phyloP scores from a whole-genome alignment of 306 rosid species.

The Begonia loranthoides region DNA sequence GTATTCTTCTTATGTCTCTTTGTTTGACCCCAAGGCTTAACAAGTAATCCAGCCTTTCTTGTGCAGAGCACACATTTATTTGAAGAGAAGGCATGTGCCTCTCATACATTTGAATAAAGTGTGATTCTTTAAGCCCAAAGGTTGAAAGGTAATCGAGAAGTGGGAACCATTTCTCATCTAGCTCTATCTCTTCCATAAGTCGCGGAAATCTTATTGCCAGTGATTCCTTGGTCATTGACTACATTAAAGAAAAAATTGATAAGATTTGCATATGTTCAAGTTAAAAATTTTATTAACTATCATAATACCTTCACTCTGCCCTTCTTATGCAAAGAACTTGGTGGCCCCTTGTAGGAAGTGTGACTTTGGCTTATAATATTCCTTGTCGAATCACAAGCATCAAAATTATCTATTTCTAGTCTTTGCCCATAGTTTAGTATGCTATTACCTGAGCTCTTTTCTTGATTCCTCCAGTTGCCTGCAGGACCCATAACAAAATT shows the following conservation, averaged over 20 bases:
- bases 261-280: too few species aligned
- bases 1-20: conserved; percentile 62
- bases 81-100: conserved; percentile 90
- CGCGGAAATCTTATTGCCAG: conserved; percentile 49
- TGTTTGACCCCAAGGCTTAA: conserved; percentile 87
- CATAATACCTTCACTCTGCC: conserved; percentile 43
- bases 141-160: conserved; percentile 84
- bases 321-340: conserved; percentile 17
- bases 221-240: conserved; percentile 31
- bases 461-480: conserved; percentile 26
- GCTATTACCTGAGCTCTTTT: conserved; percentile 19
- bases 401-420: conserved; percentile 10
- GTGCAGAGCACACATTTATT: conserved; percentile 67
- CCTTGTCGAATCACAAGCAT: conserved; percentile 8
- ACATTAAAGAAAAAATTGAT: conserved; percentile 14
- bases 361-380: conserved; percentile 6
- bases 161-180: conserved; percentile 76
- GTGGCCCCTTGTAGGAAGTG: conserved; percentile 15
- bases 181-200: conserved; percentile 51
- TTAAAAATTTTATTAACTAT: conserved; percentile 1
- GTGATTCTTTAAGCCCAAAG: conserved; percentile 87
- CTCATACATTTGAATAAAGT: conserved; percentile 81
- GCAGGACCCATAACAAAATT: conserved; percentile 3
- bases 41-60: conserved; percentile 80
- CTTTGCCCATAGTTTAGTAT: conserved; percentile 20